phyloP scores from a whole-genome alignment of 108 stramenopile genomes.

The Conticribra weissflogii region DNA sequence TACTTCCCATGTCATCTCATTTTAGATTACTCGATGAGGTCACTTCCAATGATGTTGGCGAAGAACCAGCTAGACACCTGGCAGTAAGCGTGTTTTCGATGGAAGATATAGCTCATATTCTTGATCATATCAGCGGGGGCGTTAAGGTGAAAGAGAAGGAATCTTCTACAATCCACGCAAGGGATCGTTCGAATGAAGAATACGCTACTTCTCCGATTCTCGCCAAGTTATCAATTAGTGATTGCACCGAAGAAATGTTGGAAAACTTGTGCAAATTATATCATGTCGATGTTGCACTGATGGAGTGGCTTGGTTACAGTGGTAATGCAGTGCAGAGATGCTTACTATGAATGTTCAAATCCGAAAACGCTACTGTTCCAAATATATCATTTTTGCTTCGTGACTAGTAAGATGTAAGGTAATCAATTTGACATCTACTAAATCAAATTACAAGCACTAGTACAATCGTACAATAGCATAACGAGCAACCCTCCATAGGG shows the following conservation, averaged over 20 bases:
- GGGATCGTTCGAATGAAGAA: constrained; percentile 24
- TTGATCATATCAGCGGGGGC: constrained; percentile 4
- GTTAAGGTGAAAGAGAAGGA: not conserved
- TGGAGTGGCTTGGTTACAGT: constrained; percentile 31
- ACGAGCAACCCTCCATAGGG: no score
- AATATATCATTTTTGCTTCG: not conserved
- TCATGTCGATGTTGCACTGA: constrained; percentile 37
- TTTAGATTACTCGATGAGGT: constrained; percentile 22
- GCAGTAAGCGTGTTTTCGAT: constrained; percentile 20
- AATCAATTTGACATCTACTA: not conserved
- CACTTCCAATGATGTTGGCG: not conserved
- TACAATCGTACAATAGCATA: not conserved
- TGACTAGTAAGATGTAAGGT: not conserved
- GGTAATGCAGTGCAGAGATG: constrained; percentile 20
- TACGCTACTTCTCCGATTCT: constrained; percentile 42
- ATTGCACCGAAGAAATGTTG: constrained; percentile 35
- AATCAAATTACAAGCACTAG: not conserved
- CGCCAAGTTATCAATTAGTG: constrained; percentile 16
- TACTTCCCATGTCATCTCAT: constrained; percentile 36
- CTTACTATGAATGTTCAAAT: no score
- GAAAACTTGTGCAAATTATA: constrained; percentile 24
- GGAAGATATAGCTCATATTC: constrained; percentile 13
- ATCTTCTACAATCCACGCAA: constrained; percentile 8
- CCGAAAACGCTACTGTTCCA: no score
- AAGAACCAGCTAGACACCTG: not conserved